phyloP scores from a whole-genome alignment of 768 basidiomycete genomes.

The Calocybe cyanea region DNA sequence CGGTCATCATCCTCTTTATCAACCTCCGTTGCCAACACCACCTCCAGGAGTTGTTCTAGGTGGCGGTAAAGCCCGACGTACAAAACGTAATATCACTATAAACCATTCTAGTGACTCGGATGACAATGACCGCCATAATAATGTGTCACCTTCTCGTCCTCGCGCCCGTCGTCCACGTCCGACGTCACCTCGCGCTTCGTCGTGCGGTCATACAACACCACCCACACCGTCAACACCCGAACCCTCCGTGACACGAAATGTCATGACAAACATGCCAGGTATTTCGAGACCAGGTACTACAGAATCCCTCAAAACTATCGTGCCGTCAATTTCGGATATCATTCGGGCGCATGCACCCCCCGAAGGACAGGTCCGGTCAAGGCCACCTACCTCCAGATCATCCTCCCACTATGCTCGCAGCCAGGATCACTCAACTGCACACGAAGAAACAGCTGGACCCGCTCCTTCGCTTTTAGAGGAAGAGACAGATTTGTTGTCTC shows the following conservation, averaged over 20 bases:
- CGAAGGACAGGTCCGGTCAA: conserved; percentile 45
- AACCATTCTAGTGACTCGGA: conserved; percentile 47
- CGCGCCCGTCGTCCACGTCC: conserved; percentile 31
- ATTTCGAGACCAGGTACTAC: conserved; percentile 8
- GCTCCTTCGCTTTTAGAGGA: conserved; percentile 48
- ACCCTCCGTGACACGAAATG: not conserved
- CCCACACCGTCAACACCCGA: conserved; percentile 7
- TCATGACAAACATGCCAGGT: not conserved
- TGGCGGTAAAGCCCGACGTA: conserved; percentile 34
- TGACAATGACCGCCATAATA: conserved; percentile 34
- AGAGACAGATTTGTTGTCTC: conserved; percentile 62
- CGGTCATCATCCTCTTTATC: conserved; percentile 71
- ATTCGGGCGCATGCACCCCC: conserved; percentile 77
- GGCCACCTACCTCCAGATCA: conserved; percentile 39
- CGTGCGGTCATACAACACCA: conserved; percentile 18
- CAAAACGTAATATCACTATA: conserved; percentile 25
- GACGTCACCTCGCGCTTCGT: conserved; percentile 25
- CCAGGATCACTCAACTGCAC: conserved; percentile 41
- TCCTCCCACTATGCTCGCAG: conserved; percentile 47
- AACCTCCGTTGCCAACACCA: conserved; percentile 79
- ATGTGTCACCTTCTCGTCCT: conserved; percentile 24
- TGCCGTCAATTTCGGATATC: conserved; percentile 86
- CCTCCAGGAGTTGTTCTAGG: conserved; percentile 78
- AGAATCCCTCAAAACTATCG: conserved; percentile 43
- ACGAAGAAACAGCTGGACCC: conserved; percentile 52